Conservation (phyloP, 257 asterid species). For the Craterostigma plantagineum region DNA sequence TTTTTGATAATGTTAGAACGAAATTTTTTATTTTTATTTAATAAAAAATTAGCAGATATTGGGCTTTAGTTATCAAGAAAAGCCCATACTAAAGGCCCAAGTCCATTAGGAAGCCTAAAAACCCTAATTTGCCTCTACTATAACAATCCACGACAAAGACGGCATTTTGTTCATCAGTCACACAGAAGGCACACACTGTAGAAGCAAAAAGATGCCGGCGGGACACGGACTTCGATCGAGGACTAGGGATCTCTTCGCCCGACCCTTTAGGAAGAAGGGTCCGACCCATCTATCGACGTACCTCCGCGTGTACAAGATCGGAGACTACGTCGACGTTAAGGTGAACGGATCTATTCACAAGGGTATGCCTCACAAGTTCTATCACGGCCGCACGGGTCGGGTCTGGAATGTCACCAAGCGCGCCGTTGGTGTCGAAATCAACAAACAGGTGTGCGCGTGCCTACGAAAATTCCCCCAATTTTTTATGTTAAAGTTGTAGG, state of each 20-base stretch:
- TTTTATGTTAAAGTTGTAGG: too few relatives aligned
- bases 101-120: too few relatives aligned
- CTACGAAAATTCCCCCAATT: neutral
- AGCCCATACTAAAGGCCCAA: too few relatives aligned
- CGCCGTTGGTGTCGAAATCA: constrained; percentile 42
- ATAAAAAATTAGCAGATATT: too few relatives aligned
- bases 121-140: too few relatives aligned
- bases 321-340: constrained; percentile 40
- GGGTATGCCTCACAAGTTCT: constrained; percentile 56
- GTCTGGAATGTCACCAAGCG: constrained; percentile 55
- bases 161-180: too few relatives aligned
- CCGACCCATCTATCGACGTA: constrained; percentile 37
- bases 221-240: constrained; percentile 41
- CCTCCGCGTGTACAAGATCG: constrained; percentile 24
- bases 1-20: too few relatives aligned
- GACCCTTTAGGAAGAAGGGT: constrained; percentile 39
- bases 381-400: constrained; percentile 49
- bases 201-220: constrained; percentile 29
- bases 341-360: constrained; percentile 49
- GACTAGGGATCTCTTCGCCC: constrained; percentile 30
- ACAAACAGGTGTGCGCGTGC: constrained; percentile 22
- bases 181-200: too few relatives aligned
- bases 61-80: too few relatives aligned
- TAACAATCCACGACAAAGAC: too few relatives aligned
- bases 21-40: too few relatives aligned